Conservation (phyloP, 2,329 filamentous ascomycete species). For the Fusarium nematophilum region DNA sequence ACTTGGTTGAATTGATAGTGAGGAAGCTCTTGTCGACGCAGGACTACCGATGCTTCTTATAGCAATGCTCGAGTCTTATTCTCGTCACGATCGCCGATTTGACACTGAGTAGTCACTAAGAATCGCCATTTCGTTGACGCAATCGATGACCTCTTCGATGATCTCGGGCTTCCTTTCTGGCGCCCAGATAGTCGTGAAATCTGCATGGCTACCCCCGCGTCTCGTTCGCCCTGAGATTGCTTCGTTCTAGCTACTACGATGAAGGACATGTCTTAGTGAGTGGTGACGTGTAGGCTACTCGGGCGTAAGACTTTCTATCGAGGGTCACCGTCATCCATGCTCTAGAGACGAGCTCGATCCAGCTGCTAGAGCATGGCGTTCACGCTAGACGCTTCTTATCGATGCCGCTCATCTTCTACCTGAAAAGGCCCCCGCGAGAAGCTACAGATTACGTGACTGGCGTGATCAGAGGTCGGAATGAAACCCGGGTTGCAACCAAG, state of each 20-base stretch:
- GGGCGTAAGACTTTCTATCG: constrained; percentile 6
- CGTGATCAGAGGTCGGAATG: constrained; percentile 5
- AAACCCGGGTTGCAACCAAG: background rate
- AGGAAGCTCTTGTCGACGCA: background rate
- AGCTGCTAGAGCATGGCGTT: background rate
- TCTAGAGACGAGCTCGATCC: constrained; percentile 4
- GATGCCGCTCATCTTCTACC: background rate
- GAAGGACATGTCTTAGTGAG: background rate
- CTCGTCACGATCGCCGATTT: constrained; percentile 9
- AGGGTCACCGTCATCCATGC: background rate
- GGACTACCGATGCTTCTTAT: constrained; percentile 29
- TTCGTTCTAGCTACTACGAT: background rate
- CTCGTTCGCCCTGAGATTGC: background rate
- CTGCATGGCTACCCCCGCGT: constrained; percentile 7
- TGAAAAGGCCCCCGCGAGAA: background rate
- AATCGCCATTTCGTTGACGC: constrained; percentile 32
- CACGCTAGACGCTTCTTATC: background rate
- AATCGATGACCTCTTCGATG: constrained; percentile 23
- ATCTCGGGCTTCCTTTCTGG: background rate
- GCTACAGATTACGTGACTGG: background rate
- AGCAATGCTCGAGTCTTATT: background rate
- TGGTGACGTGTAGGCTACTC: constrained; percentile 23
- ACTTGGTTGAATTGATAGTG: constrained; percentile 7
- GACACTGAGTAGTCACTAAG: background rate
- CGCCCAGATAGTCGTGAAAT: background rate